Evolutionary conservation across 179 eudicot species (phyloP), one percentile per base, ranked within the genome.

Genomic region (Spergularia azorica): DNA sequence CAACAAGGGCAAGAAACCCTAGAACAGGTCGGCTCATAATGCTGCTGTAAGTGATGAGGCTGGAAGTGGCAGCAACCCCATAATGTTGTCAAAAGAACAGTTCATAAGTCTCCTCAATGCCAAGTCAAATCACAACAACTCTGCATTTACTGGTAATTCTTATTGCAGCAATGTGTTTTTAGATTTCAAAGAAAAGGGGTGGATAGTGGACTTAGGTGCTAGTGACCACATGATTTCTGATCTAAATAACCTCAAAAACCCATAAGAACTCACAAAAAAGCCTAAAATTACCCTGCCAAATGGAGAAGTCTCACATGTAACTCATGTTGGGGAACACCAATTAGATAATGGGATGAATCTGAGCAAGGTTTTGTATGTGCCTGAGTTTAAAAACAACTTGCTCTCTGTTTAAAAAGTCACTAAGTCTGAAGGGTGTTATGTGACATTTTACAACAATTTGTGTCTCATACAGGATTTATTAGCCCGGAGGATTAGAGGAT

Each of bases 161-260:
- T 17, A 6, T 10, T 18, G 17, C 7, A 3, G 50, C 50, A 46
- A 46, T 18, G 5, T 46, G 7, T 46, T 6, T 5, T 9, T 9
- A 12, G 0, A 4, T 46, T 5, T 5, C 0, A 12, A 12, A 0
- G 13, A 3, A 3, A 16, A 64, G 0, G 15, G 14, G 0, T 71
- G 74, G 63, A 56, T 71, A 0, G 8, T 71, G 6, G 74, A 71
- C 5, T 71, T 51, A 5, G 48, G 74, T 2, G 74, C 74, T 4
- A 54, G 62, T 14, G 43, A 71, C 9, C 74, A 71, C n/a, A 71
- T 71, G 74, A 36, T 55, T 0, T 32, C 18, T 55, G 46, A 36
- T 13, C 6, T 71, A 4, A 3, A 3, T 0, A 32, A 10, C 3
- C 5, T 71, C 0, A 14, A 15, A 1, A 5, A 32, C 1, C 6